phyloP scores from a whole-genome alignment of 176 grass and related monocot genomes.

The Aegilops longissima region DNA sequence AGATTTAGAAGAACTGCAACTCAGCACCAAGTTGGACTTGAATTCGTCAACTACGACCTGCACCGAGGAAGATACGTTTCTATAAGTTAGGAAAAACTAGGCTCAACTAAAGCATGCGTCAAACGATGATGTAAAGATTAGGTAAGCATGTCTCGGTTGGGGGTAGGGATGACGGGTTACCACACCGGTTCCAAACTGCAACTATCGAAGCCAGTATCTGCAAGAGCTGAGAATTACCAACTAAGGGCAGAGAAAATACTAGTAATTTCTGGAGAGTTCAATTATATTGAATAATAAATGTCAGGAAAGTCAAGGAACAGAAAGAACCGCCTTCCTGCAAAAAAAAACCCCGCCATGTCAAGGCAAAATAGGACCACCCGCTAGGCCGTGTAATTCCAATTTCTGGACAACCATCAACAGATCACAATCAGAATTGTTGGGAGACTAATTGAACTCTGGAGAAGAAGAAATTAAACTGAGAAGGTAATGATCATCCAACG shows the following conservation, averaged over 20 bases:
- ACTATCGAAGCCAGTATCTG: background rate
- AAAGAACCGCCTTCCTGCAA: too few species aligned
- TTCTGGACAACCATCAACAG: background rate
- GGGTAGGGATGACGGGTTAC: background rate
- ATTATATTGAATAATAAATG: too few species aligned
- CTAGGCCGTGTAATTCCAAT: background rate
- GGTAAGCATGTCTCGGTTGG: conserved; percentile 9
- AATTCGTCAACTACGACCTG: background rate
- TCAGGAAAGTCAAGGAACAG: too few species aligned
- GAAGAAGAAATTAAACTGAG: background rate
- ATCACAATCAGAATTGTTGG: background rate
- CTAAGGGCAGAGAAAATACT: background rate
- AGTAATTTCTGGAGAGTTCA: background rate
- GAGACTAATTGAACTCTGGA: background rate
- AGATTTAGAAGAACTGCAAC: background rate
- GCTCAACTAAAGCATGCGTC: background rate
- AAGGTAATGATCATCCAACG: background rate
- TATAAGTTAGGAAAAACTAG: background rate
- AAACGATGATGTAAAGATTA: background rate
- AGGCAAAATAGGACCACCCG: background rate
- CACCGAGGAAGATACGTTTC: background rate
- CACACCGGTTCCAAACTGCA: background rate
- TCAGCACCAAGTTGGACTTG: background rate
- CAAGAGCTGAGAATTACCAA: background rate
- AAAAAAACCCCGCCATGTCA: too few species aligned